A percentile compares a stretch with the other conserved stretches of the same genome.
phyloP scores from a whole-genome alignment of 2,329 filamentous ascomycete genomes.

The Fusarium sacchari region DNA sequence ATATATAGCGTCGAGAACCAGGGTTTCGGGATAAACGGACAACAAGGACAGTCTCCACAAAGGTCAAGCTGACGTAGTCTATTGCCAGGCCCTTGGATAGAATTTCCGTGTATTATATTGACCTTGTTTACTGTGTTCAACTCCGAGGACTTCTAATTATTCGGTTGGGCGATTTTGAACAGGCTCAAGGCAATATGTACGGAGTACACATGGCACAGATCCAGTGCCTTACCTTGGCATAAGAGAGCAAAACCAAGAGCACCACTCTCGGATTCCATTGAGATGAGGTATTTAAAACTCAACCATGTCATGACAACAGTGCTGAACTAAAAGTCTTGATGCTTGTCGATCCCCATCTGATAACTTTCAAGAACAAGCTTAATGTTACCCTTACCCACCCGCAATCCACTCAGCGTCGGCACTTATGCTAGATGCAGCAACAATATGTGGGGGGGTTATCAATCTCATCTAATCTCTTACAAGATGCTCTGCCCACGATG shows the following conservation, averaged over 20 bases:
- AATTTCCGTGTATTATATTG: not conserved
- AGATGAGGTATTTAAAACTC: constrained; percentile 4
- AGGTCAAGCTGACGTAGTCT: not conserved
- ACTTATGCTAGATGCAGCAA: constrained; percentile 14
- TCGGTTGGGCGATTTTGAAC: not conserved
- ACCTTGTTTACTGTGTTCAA: not conserved
- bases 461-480: constrained; percentile 40
- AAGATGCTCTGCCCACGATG: not conserved
- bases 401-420: constrained; percentile 19
- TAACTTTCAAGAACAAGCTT: constrained; percentile 17
- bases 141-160: not conserved
- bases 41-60: not conserved
- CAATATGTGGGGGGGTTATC: constrained; percentile 27
- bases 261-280: not conserved
- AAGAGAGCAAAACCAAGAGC: not conserved
- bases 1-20: not conserved
- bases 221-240: not conserved
- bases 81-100: not conserved
- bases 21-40: not conserved
- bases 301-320: not conserved
- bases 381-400: constrained; percentile 27
- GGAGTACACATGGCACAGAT: not conserved
- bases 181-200: not conserved
- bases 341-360: constrained; percentile 17
- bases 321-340: not conserved